A percentile compares a stretch with the other conserved stretches of the same genome.
Conservation (phyloP, 1,139 yeast species). For the Zygosaccharomyces sapae region DNA sequence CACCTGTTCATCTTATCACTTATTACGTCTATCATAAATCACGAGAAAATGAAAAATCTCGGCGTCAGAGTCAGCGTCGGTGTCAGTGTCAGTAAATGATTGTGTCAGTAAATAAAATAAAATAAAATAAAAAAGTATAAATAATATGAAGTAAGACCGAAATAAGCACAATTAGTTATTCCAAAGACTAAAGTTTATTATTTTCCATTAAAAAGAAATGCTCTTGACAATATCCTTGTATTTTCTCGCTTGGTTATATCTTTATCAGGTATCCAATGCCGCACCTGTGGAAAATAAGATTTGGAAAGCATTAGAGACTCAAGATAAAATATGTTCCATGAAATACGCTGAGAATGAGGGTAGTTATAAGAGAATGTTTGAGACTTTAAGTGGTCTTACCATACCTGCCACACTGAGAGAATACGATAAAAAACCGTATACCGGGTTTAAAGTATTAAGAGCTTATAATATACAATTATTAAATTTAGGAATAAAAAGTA, state of each 20-base stretch:
- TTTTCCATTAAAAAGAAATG: too few species aligned
- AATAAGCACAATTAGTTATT: too few species aligned
- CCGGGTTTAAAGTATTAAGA: constrained; percentile 58
- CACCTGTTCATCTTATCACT: constrained; percentile 1
- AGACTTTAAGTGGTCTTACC: constrained; percentile 16
- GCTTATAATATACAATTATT: constrained; percentile 45
- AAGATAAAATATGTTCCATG: constrained; percentile 23
- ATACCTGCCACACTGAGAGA: constrained; percentile 10
- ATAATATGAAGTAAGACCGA: not conserved
- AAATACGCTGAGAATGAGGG: constrained; percentile 19
- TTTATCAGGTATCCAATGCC: not conserved
- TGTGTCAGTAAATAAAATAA: constrained; percentile 11
- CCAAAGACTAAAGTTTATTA: too few species aligned
- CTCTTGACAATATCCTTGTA: too few species aligned
- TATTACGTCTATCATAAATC: constrained; percentile 1
- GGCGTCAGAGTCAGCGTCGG: constrained; percentile 2
- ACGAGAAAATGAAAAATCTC: constrained; percentile 4
- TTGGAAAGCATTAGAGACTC: constrained; percentile 14
- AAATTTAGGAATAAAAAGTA: constrained; percentile 44
- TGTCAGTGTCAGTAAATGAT: constrained; percentile 1
- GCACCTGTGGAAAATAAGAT: constrained; percentile 3
- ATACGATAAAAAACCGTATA: constrained; percentile 35
- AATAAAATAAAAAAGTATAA: not conserved
- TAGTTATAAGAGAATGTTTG: constrained; percentile 14
- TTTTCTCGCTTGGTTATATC: not conserved